Percentiles rank a stretch among this genome's conserved stretches.
phyloP scores from a whole-genome alignment of 139 green algal genomes.

The Spirogloea muscicola region DNA sequence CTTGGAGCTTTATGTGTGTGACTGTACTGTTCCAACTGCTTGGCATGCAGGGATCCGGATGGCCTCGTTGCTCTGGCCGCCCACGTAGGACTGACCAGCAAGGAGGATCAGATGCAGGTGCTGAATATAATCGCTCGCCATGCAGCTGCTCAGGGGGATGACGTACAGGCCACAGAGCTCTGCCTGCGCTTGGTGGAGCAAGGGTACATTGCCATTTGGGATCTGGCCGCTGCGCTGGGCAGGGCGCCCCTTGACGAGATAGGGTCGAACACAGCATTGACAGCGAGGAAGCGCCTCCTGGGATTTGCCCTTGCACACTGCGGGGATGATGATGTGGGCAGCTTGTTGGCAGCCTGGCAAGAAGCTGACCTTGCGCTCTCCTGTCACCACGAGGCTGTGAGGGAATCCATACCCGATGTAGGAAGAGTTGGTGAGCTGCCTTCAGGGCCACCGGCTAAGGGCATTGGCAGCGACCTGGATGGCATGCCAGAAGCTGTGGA shows the following conservation, averaged over 20 bases:
- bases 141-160: conserved; percentile 13
- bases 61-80: no score
- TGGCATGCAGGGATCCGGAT: no score
- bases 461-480: not conserved
- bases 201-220: conserved; percentile 15
- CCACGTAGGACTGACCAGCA: no score
- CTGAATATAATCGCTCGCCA: conserved; percentile 6
- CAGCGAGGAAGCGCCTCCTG: not conserved
- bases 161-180: not conserved
- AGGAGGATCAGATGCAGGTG: no score
- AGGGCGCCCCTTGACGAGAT: conserved; percentile 13
- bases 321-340: conserved; percentile 20
- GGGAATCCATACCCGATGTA: not conserved
- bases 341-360: conserved; percentile 25
- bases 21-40: no score
- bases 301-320: conserved; percentile 34
- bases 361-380: not conserved
- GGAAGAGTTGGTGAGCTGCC: not conserved
- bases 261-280: not conserved
- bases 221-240: conserved; percentile 31
- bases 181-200: conserved; percentile 20
- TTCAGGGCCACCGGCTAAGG: not conserved
- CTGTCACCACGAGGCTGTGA: not conserved
- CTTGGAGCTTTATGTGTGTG: no score
- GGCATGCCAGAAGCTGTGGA: not conserved